Evolutionary conservation across 1,139 yeast species (phyloP), one percentile per base, ranked within the genome.

Genomic region (Protomyces macrosporus): DNA sequence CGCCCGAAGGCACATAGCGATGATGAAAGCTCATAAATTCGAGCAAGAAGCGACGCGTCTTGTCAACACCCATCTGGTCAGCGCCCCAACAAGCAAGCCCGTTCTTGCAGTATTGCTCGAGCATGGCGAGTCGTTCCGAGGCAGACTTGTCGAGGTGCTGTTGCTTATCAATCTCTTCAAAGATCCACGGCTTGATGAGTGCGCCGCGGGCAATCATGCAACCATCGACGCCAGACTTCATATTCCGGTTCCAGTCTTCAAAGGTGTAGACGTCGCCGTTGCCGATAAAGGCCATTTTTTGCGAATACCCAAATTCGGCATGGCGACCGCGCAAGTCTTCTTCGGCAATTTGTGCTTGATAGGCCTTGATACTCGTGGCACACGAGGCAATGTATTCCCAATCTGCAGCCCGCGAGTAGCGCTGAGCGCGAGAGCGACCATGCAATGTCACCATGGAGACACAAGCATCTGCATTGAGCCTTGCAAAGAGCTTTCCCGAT

Each of bases 121-220:
- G 76, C 63, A 87, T 83, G 39, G 86, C 95, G 66, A 93, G 81
- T 75, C 99, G 83, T 75, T 93, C 97, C 45, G 85, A 79, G n/a
- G 97, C 86, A 2, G 90, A 80, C 76, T 93, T 95, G 75, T 93
- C 99, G 68, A 93, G 76, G 73, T 90, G 87, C 75, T 93, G 98
- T 71, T 85, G 84, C 6, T 95, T 81, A 65, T 91, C 95, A 62
- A 95, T 84, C 76, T 93, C 99, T 77, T 95, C 98, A 71, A 93
- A 93, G 58, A 93, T 89, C 99, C 99, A 93, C 55, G 99, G 99
- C 76, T 95, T 93, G 74, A 95, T 91, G 69, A 93, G 82, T 0
- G 98, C 98, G 63, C 98, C 98, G 71, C 99, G 83, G 1, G 98
- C 98, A 64, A 95, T 91, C 98, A 95, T 93, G 32, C 90, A 95